phyloP scores from a whole-genome alignment of 2,329 filamentous ascomycete genomes.

The Venturia carpophila region DNA sequence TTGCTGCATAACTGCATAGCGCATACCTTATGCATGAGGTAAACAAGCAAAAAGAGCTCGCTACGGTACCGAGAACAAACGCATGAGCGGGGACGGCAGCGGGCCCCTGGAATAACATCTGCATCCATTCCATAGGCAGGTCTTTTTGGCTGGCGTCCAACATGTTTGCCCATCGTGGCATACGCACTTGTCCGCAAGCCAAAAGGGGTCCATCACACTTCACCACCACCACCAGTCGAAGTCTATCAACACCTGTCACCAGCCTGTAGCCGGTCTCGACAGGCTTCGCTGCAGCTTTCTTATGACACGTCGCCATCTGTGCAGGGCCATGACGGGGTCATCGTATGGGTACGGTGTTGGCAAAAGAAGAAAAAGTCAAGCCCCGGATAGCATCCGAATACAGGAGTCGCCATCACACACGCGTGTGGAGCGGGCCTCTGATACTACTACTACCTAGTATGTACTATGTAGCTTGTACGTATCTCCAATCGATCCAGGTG shows the following conservation, averaged over 20 bases:
- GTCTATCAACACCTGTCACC: background rate
- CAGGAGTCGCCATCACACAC: background rate
- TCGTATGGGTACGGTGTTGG: background rate
- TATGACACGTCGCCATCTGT: background rate
- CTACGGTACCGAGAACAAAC: background rate
- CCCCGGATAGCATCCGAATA: background rate
- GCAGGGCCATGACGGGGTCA: background rate
- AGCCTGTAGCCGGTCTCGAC: background rate
- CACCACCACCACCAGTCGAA: no score
- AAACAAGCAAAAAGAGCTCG: background rate
- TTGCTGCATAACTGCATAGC: no score
- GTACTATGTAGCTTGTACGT: background rate
- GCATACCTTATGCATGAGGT: background rate
- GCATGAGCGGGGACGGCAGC: background rate
- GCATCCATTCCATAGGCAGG: background rate
- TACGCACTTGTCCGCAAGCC: background rate
- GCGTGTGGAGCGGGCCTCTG: background rate
- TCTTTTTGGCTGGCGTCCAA: background rate
- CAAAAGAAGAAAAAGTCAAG: background rate
- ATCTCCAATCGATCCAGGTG: background rate
- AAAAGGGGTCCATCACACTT: no score
- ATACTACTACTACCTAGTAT: no score
- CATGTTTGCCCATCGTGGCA: background rate
- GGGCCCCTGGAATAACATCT: background rate
- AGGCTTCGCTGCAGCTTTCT: background rate